phyloP scores from a whole-genome alignment of 495 filamentous ascomycete genomes.

The Amphirosellinia nigrospora region DNA sequence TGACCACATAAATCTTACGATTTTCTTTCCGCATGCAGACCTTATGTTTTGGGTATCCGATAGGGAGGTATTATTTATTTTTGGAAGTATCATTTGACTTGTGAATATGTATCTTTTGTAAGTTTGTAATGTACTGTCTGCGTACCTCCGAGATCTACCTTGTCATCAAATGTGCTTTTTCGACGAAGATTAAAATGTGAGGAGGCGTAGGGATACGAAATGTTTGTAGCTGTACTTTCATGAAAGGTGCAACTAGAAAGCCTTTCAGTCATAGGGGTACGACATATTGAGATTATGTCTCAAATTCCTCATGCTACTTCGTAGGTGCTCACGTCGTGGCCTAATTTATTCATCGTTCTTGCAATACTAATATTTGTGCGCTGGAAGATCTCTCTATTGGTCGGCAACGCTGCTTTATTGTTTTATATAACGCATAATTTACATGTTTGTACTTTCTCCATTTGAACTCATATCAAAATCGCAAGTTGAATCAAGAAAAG shows the following conservation, averaged over 20 bases:
- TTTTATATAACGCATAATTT: background rate
- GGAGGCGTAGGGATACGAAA: background rate
- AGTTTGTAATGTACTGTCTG: background rate
- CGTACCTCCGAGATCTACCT: background rate
- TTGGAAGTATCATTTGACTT: background rate
- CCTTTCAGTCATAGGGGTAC: background rate
- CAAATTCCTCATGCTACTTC: background rate
- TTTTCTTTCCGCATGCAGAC: background rate
- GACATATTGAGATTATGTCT: background rate
- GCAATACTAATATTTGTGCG: background rate
- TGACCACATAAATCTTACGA: background rate
- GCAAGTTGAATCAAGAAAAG: background rate
- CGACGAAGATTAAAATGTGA: background rate
- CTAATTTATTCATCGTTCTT: background rate
- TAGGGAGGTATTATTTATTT: background rate
- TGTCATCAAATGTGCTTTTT: background rate
- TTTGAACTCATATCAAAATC: background rate
- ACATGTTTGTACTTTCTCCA: background rate
- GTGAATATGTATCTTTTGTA: background rate
- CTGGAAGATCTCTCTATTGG: background rate
- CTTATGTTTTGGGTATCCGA: background rate
- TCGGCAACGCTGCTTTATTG: background rate
- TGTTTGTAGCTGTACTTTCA: background rate
- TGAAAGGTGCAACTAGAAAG: background rate
- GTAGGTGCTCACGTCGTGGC: background rate